phyloP scores from a whole-genome alignment of 495 filamentous ascomycete species.

The Talaromyces borbonicus region DNA sequence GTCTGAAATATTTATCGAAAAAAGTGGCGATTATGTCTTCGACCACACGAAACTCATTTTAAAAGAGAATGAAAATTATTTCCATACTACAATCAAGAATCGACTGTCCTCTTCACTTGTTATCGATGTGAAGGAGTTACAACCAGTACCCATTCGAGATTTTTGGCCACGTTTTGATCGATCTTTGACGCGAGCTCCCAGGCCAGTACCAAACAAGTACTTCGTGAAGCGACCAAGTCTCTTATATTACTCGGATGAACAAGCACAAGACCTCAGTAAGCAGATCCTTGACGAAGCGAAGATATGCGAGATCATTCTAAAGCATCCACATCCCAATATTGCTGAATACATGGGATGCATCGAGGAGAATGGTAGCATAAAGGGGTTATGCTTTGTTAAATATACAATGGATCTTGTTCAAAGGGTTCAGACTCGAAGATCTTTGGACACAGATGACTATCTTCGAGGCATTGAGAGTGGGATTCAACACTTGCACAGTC shows the following conservation, averaged over 20 bases:
- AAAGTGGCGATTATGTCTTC: neutral
- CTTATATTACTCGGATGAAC: slow-evolving; percentile 11
- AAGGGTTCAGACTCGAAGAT: slow-evolving; percentile 15
- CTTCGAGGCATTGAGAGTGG: slow-evolving; percentile 21
- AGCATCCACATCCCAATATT: slow-evolving; percentile 29
- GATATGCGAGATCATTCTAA: slow-evolving; percentile 22
- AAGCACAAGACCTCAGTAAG: slow-evolving; percentile 12
- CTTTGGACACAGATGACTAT: slow-evolving; percentile 13
- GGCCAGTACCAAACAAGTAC: neutral
- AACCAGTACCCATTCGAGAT: neutral
- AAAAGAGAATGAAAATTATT: neutral
- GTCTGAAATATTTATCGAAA: neutral
- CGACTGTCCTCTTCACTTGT: neutral
- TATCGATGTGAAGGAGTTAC: neutral
- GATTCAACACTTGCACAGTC: slow-evolving; percentile 26
- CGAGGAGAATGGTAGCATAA: slow-evolving; percentile 22
- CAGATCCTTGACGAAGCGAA: slow-evolving; percentile 16
- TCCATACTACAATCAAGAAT: neutral
- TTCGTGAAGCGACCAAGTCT: slow-evolving; percentile 20
- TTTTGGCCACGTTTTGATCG: neutral
- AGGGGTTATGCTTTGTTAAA: slow-evolving; percentile 28
- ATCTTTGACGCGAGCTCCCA: neutral
- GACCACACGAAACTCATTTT: neutral
- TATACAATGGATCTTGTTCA: slow-evolving; percentile 24
- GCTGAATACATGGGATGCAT: slow-evolving; percentile 25